Evolutionary conservation across 2,329 filamentous ascomycete species (phyloP).

Genomic region (Trichophyton benhamiae): DNA sequence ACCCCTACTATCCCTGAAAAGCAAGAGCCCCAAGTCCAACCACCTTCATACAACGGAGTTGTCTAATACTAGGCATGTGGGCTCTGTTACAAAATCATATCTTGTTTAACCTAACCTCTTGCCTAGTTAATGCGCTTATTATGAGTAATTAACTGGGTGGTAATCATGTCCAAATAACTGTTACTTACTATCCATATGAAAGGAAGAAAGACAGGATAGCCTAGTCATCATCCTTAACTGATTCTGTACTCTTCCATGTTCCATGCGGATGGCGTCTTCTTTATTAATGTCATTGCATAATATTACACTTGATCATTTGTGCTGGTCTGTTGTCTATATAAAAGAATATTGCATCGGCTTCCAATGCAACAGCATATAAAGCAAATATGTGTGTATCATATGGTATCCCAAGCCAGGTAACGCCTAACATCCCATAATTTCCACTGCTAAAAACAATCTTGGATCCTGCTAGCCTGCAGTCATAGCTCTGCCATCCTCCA

Average conservation of each 20-base stretch:
- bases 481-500: conserved; percentile 54
- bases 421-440: neutral
- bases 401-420: neutral
- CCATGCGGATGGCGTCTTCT: neutral
- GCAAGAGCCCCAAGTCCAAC: neutral
- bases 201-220: neutral
- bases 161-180: neutral
- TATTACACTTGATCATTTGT: neutral
- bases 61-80: neutral
- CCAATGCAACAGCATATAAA: too few relatives aligned
- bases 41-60: conserved; percentile 1
- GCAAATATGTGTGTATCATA: neutral
- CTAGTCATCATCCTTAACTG: neutral
- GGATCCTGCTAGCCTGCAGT: neutral
- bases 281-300: neutral
- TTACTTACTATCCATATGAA: neutral
- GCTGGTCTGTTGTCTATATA: neutral
- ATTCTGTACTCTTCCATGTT: neutral
- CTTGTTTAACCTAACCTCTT: neutral
- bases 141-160: neutral
- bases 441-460: neutral
- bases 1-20: neutral
- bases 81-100: neutral
- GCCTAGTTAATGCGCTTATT: neutral
- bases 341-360: neutral